Evolutionary conservation across 2,329 filamentous ascomycete species (phyloP).

Genomic region (Aspergillus unguis): DNA sequence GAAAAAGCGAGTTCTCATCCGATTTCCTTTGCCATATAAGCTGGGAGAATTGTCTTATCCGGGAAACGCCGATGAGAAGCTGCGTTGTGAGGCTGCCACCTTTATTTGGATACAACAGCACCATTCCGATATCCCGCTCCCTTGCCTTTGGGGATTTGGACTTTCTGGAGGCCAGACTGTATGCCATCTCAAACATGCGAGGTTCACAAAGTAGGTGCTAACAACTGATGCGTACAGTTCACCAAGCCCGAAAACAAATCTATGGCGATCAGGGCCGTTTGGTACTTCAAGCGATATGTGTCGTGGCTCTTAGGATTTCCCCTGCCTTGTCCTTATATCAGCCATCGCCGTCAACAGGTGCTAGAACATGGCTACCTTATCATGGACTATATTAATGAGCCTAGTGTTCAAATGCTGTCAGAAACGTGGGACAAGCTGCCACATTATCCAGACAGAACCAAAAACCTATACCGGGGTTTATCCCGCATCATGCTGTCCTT

Average conservation of each 20-base stretch:
- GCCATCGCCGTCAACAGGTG: neutral
- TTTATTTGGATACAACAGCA: slow-evolving; percentile 18
- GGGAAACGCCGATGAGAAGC: slow-evolving; percentile 9
- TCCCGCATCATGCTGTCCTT: slow-evolving; percentile 19
- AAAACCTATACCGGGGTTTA: slow-evolving; percentile 20
- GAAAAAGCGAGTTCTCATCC: neutral
- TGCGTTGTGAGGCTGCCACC: slow-evolving; percentile 5
- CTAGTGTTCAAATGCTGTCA: slow-evolving; percentile 23
- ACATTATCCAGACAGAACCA: slow-evolving; percentile 10
- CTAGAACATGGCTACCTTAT: slow-evolving; percentile 18
- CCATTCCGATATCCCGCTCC: slow-evolving; percentile 24
- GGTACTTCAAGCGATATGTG: neutral
- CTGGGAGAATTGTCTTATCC: neutral
- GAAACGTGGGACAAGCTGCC: slow-evolving; percentile 17
- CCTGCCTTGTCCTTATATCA: slow-evolving; percentile 3
- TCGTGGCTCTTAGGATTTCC: slow-evolving; percentile 5
- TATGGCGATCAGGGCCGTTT: neutral
- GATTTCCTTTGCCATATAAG: slow-evolving; percentile 4
- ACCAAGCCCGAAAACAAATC: neutral
- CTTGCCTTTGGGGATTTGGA: slow-evolving; percentile 27
- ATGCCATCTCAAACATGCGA: slow-evolving; percentile 3
- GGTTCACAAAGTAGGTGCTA: neutral
- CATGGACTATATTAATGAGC: slow-evolving; percentile 20
- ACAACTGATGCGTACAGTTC: neutral
- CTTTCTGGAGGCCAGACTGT: slow-evolving; percentile 22